These are phyloP conservation scores for Penicillium robsamsonii DNA, from an alignment of 495 filamentous ascomycete genomes.

Conservation along the genomic window DNA sequence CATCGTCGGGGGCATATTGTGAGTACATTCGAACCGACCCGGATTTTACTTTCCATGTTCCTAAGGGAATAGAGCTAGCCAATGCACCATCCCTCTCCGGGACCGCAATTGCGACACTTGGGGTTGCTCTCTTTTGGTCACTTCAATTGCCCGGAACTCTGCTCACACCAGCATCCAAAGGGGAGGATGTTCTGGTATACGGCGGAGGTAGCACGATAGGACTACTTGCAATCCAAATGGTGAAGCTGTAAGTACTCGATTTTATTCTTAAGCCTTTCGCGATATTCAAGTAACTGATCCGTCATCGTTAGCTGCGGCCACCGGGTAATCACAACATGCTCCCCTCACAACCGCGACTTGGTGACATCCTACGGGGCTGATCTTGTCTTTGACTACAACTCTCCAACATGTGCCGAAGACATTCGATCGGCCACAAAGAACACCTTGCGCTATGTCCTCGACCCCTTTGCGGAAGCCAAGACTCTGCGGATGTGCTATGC, in stretches of 20 bases:
- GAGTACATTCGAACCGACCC: conserved; percentile 28
- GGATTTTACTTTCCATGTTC: conserved; percentile 26
- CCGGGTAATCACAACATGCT: conserved; percentile 53
- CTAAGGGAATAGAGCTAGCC: conserved; percentile 10
- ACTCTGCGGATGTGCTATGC: conserved; percentile 40
- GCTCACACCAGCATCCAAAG: conserved; percentile 19
- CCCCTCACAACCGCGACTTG: conserved; percentile 53
- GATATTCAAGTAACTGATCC: neutral
- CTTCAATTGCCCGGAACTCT: conserved; percentile 28
- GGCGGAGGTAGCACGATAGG: conserved; percentile 48
- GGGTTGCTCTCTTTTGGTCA: conserved; percentile 30
- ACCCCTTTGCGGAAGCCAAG: conserved; percentile 38
- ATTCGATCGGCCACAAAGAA: conserved; percentile 41
- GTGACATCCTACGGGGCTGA: conserved; percentile 51
- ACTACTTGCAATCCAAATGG: conserved; percentile 44
- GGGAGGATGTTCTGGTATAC: conserved; percentile 39
- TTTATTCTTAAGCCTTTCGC: neutral
- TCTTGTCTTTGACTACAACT: conserved; percentile 55
- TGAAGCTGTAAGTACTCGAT: conserved; percentile 28
- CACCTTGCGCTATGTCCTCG: conserved; percentile 37
- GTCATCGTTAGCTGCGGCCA: conserved; percentile 34
- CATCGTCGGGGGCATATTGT: conserved; percentile 36
- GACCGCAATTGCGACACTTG: conserved; percentile 29
- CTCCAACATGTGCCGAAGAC: conserved; percentile 38
- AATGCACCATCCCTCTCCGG: conserved; percentile 19